phyloP scores from a whole-genome alignment of 148 eudicot genomes.

The Rhododendron ferrugineum region DNA sequence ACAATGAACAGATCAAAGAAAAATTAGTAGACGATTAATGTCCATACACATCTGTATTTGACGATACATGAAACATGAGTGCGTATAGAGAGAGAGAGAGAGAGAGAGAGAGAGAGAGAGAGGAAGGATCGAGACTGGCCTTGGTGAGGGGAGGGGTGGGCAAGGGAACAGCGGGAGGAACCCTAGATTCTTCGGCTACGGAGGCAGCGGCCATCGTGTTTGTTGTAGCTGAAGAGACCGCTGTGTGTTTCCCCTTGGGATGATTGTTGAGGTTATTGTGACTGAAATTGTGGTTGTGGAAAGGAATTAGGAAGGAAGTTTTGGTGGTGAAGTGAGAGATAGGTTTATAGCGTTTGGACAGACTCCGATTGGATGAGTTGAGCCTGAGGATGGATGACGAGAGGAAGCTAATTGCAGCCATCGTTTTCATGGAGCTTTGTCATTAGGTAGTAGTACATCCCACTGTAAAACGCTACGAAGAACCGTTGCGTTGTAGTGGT shows the following conservation, averaged over 20 bases:
- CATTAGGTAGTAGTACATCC: neutral
- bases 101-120: neutral
- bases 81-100: neutral
- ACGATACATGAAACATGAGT: neutral
- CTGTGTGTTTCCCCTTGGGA: neutral
- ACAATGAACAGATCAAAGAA: neutral
- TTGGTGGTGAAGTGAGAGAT: neutral
- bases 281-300: neutral
- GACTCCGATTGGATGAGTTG: neutral
- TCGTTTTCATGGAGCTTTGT: slow-evolving; percentile 4
- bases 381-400: neutral
- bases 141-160: slow-evolving; percentile 60
- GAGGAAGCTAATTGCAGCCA: neutral
- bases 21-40: neutral
- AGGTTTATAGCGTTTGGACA: neutral
- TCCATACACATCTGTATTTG: neutral
- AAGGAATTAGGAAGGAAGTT: neutral
- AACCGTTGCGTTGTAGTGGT: no score
- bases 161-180: slow-evolving; percentile 57
- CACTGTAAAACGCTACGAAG: no score
- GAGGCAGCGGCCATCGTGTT: slow-evolving; percentile 44
- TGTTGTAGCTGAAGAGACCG: slow-evolving; percentile 10
- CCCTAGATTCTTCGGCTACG: slow-evolving; percentile 67
- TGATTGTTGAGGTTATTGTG: neutral
- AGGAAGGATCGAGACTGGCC: slow-evolving; percentile 15